Base-by-base conservation (phyloP, 441 rosid genomes). In the Pelargonium citronellum region DNA sequence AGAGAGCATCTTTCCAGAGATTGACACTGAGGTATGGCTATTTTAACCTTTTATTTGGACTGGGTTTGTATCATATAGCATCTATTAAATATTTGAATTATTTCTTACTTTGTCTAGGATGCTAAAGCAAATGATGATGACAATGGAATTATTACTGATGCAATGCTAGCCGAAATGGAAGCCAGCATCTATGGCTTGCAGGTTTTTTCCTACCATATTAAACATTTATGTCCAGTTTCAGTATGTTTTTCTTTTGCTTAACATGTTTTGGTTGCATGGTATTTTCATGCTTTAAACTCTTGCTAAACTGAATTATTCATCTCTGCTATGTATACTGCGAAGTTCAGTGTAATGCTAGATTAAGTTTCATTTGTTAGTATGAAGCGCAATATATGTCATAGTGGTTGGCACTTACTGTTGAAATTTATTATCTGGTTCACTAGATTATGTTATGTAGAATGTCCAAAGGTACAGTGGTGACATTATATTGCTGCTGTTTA, bases 101-200 rank as follows among this genome's bases (percentile, higher is more conserved):
- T 64, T 44, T 64, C 64, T 68, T 75, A 67, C 51, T 30, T 57
- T 66, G 37, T 69, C 58, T 73, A 89, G 96, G 87, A 82, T 66
- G 78, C 73, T 66, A 75, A 79, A 20, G 70, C 67, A 67, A 82
- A 74, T 73, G 76, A 1, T 53, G 73, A 13, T 68, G 75, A 81
- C 66, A 79, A 82, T 16, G 74, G 71, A 24, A 75, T 73, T 43
- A 77, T 78, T 17, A 79, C 81, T 64, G 91, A 87, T 51, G 76
- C 83, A 39, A 15, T 77, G 78, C 81, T 83, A 63, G 92, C 83
- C 78, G 94, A 91, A 87, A 86, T 89, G 83, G 92, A 91, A 82
- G 97, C 96, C 24, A 81, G 86, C 79, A 83, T 77, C 66, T 91
- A 87, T 71, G 94, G 97, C 43, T 84, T 91, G 83, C 96, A 90